Percentiles rank a stretch among this genome's conserved stretches.
phyloP scores from a whole-genome alignment of 2,329 filamentous ascomycete species.

The Phialophora verrucosa region DNA sequence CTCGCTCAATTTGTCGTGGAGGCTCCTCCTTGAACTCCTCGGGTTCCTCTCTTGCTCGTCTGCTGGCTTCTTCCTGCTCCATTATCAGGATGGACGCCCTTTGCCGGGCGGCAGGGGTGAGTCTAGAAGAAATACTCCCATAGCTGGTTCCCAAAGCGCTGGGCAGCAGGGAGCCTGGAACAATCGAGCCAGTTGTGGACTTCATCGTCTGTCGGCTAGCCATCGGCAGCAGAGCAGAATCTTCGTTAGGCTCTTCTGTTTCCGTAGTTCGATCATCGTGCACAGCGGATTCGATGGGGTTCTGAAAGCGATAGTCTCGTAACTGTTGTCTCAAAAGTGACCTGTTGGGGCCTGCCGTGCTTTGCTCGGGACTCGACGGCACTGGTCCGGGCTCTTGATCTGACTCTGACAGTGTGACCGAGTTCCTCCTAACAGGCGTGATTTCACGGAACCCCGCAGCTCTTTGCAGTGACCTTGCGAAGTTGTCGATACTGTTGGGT shows the following conservation, averaged over 20 bases:
- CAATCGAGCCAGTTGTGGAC: slow-evolving; percentile 18
- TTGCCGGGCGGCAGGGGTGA: slow-evolving; percentile 62
- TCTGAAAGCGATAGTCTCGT: slow-evolving; percentile 33
- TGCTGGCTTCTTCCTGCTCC: slow-evolving; percentile 56
- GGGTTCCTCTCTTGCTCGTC: slow-evolving; percentile 44
- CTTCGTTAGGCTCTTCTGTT: slow-evolving; percentile 36
- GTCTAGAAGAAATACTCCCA: slow-evolving; percentile 62
- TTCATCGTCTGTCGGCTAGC: slow-evolving; percentile 24
- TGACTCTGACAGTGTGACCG: slow-evolving; percentile 67
- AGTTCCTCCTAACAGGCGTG: slow-evolving; percentile 72
- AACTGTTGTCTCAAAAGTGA: slow-evolving; percentile 43
- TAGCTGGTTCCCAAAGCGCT: slow-evolving; percentile 59
- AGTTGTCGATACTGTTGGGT: slow-evolving; percentile 92
- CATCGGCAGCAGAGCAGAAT: slow-evolving; percentile 36
- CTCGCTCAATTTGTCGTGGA: slow-evolving; percentile 30
- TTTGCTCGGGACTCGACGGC: slow-evolving; percentile 39
- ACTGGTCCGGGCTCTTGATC: slow-evolving; percentile 57
- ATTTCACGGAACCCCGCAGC: slow-evolving; percentile 88
- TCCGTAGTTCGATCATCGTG: slow-evolving; percentile 39
- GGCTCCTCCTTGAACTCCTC: slow-evolving; percentile 38
- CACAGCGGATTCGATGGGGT: slow-evolving; percentile 38
- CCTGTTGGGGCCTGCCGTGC: slow-evolving; percentile 36
- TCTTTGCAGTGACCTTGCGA: slow-evolving; percentile 89
- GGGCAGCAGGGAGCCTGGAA: slow-evolving; percentile 20
- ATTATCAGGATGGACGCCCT: slow-evolving; percentile 61